These are phyloP conservation scores for Aspergillus novoparasiticus DNA, from an alignment of 2,329 filamentous ascomycete genomes.

Conservation along the genomic window DNA sequence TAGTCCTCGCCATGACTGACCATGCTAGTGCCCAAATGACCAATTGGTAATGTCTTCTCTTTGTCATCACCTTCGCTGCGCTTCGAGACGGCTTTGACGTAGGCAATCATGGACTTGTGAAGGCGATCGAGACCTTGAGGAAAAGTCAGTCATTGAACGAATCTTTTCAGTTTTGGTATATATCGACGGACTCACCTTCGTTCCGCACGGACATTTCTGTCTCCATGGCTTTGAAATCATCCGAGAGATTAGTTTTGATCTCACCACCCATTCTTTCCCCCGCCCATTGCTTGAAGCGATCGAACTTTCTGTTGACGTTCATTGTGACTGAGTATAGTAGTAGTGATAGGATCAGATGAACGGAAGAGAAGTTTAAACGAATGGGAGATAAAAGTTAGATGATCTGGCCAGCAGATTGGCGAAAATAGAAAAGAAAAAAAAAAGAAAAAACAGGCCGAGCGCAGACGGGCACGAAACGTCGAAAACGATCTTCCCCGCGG, in stretches of 20 bases:
- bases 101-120: constrained; percentile 80
- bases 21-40: constrained; percentile 82
- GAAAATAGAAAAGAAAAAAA: not conserved
- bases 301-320: constrained; percentile 83
- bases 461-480: not conserved
- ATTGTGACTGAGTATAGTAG: constrained; percentile 38
- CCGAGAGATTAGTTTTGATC: constrained; percentile 80
- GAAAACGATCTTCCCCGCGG: not conserved
- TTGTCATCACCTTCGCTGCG: constrained; percentile 83
- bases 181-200: constrained; percentile 63
- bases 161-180: not conserved
- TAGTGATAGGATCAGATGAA: not conserved
- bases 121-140: constrained; percentile 85
- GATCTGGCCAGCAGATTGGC: constrained; percentile 9
- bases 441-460: not conserved
- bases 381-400: constrained; percentile 1
- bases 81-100: constrained; percentile 85
- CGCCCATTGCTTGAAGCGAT: constrained; percentile 96
- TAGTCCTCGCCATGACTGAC: constrained; percentile 89
- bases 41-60: constrained; percentile 81
- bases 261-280: constrained; percentile 95
- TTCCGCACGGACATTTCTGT: constrained; percentile 86
- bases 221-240: constrained; percentile 90
- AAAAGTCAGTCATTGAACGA: constrained; percentile 17
- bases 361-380: constrained; percentile 4